A percentile compares a stretch with the other conserved stretches of the same genome.
These are phyloP conservation scores for Macrocystidia cucumis DNA, from an alignment of 1,284 basidiomycete genomes.

Conservation along the genomic window DNA sequence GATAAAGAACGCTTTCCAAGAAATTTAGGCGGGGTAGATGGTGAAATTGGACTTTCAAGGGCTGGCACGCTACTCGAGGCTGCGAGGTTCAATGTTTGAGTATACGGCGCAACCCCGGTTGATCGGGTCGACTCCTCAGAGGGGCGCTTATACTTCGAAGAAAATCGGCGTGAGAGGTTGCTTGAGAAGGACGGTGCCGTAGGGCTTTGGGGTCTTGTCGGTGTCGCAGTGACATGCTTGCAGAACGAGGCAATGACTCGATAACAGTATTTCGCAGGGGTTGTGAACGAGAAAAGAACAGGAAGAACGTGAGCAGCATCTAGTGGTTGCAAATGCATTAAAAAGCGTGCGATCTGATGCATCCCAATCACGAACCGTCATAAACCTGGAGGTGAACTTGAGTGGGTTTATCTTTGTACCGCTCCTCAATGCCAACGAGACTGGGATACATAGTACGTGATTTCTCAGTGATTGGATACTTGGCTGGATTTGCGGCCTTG, in stretches of 20 bases:
- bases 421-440: constrained; percentile 56
- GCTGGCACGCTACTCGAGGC: too few species aligned
- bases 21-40: background rate
- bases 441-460: constrained; percentile 57
- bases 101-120: background rate
- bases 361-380: constrained; percentile 45
- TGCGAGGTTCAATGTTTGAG: background rate
- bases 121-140: background rate
- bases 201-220: constrained; percentile 11
- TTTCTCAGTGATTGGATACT: constrained; percentile 61
- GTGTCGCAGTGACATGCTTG: constrained; percentile 52
- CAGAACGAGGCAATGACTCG: constrained; percentile 64
- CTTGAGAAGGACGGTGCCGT: constrained; percentile 5
- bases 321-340: constrained; percentile 20
- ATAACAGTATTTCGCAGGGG: constrained; percentile 74
- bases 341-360: constrained; percentile 1
- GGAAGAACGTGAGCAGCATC: constrained; percentile 75
- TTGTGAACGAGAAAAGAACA: constrained; percentile 77
- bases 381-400: constrained; percentile 90
- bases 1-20: background rate
- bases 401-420: constrained; percentile 64
- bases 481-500: constrained; percentile 81
- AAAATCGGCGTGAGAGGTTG: constrained; percentile 6
- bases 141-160: background rate
- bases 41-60: too few species aligned